Evolutionary conservation across 352 stramenopile genomes (phyloP), one percentile per base, ranked within the genome.

Genomic region (Globisporangium splendens): DNA sequence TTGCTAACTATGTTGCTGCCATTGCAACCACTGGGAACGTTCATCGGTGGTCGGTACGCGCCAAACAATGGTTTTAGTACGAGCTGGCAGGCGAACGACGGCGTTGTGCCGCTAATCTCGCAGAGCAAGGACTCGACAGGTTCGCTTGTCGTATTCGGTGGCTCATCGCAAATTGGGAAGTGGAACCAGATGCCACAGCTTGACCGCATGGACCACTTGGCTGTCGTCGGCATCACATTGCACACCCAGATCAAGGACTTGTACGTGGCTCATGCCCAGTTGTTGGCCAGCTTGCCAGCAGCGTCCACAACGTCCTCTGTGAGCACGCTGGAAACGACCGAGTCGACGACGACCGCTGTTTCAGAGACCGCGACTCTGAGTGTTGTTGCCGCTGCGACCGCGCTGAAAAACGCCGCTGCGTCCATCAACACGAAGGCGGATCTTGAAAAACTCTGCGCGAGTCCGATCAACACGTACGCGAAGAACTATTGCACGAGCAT

Each of bases 171-270:
- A 50, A 57, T 73, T 3, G 77, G 77, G 38, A 77, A 72, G 47
- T 87, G 77, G 77, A 80, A 83, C 62, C 46, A 61, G 21, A 81
- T 87, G 77, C 62, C 63, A 13, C 67, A 71, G 54, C 49, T 87
- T 14, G 66, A 74, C 20, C 63, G 62, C 33, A 58, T 86, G 51
- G 77, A 86, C 46, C 73, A 84, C 61, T 31, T 84, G 3, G 73
- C 56, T 3, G 62, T 84, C 43, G 49, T 74, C 8, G 74, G 72
- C 20, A 55, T 75, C 44, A 87, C 74, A 1, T 55, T 78, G 33
- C 73, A 75, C 52, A 77, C 65, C 6, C 73, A 84, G 33, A 61
- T 80, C 11, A 54, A 77, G 42, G 62, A 75, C 49, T 13, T 73
- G 4, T 75, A 82, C 43, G n/a, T 69, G 11, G 65, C 53, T 3